Base-by-base conservation (phyloP, 352 stramenopile genomes). In the Globisporangium middletonii region DNA sequence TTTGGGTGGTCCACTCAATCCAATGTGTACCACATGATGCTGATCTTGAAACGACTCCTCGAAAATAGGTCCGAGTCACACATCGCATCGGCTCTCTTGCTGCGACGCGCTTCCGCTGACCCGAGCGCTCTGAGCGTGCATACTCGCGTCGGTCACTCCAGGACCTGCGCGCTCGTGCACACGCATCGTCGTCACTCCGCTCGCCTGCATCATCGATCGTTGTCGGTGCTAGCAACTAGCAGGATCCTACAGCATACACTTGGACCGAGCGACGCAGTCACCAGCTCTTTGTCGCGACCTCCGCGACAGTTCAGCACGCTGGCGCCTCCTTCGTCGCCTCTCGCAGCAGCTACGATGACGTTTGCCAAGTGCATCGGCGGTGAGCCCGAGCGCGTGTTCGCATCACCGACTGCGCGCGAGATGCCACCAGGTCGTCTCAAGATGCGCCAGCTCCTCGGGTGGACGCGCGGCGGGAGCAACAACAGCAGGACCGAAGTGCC, bases 311-410 rank as follows among this genome's bases (percentile, higher is more conserved):
- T 12, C 7, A 53, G 27, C 28, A 26, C 37, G 2, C 8, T 42
- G 37, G 13, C 37, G 37, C n/a, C 41, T 46, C 16, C 41, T 18
- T 19, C 41, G 1, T 23, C 23, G 23, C 23, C 23, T 23, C 41
- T 46, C 41, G n/a, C 41, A 18, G 41, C 41, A 19, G 41, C 38
- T 50, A 23, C 38, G 50, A 85, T 85, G 75, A 69, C 75, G 55
- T 80, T 84, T 68, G 63, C 64, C 56, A 65, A 69, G 53, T 84
- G 74, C 59, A 75, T 83, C 27, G 66, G 72, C 59, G 75, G 70
- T 19, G 74, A 84, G 42, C 63, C 75, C 50, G 76, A 84, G 50
- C 56, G 69, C 57, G 76, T 79, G 59, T 80, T 69, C 44, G 74
- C 62, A 62, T 65, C 69, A 26, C 57, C 63, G 55, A 63, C 72